Conservation (phyloP, 441 rosid species). For the Pelargonium exstipulatum region DNA sequence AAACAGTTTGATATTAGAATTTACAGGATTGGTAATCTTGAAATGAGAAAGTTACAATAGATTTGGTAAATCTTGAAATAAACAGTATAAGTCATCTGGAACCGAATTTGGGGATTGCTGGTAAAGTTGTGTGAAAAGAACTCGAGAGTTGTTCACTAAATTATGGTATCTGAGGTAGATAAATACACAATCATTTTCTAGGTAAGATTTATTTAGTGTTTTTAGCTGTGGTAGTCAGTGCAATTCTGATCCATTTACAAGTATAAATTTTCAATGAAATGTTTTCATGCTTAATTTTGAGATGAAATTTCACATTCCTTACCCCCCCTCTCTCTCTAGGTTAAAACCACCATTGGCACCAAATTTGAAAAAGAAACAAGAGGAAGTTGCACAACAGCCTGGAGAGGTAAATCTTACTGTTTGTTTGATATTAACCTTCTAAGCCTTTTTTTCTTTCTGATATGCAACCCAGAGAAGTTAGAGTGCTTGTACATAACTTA, state of each 20-base stretch:
- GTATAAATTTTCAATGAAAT: background rate
- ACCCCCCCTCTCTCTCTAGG: conserved; percentile 33
- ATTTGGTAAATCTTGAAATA: background rate
- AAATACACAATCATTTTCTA: background rate
- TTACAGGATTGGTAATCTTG: background rate
- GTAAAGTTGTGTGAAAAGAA: background rate
- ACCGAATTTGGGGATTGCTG: background rate
- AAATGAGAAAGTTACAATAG: background rate
- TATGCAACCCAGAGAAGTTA: background rate
- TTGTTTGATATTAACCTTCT: background rate
- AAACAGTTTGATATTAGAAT: background rate
- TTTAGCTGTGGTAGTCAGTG: background rate
- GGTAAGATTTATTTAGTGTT: background rate
- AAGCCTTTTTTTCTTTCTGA: background rate
- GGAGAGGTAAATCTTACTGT: conserved; percentile 44
- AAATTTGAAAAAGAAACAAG: conserved; percentile 63
- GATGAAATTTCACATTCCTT: background rate
- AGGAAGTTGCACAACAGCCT: conserved; percentile 33
- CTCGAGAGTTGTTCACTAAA: background rate
- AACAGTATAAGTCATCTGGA: background rate
- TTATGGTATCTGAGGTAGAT: background rate
- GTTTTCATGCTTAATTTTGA: background rate
- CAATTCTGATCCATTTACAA: background rate
- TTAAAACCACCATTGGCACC: conserved; percentile 53
- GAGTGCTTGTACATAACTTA: conserved; percentile 1